Conservation (phyloP, 306 rosid genomes). For the Malus sylvestris region DNA sequence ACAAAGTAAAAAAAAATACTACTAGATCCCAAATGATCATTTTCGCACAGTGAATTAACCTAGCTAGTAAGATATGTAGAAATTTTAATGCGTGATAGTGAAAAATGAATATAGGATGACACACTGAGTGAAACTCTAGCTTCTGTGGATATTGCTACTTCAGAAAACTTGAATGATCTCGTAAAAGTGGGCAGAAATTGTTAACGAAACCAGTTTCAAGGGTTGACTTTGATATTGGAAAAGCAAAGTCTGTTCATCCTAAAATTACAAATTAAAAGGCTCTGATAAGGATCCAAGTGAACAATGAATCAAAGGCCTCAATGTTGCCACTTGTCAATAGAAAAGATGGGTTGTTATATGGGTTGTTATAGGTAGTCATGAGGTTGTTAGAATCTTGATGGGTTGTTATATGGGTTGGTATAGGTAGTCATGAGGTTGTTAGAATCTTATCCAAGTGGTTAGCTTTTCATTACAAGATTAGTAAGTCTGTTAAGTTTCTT, state of each 20-base stretch:
- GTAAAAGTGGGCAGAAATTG: conserved; percentile 22
- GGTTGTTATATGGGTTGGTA: no score
- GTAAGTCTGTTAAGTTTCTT: no score
- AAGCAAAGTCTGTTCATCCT: neutral
- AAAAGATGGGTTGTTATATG: no score
- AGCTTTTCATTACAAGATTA: no score
- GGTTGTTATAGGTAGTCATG: no score
- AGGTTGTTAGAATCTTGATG: no score
- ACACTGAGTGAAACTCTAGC: neutral
- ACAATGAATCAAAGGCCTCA: no score
- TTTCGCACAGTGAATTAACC: no score
- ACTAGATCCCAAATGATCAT: neutral
- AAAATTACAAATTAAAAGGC: conserved; percentile 13
- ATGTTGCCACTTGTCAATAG: no score
- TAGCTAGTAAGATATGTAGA: neutral
- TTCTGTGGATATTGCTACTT: conserved; percentile 16
- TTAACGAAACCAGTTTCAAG: conserved; percentile 22
- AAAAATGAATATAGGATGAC: conserved; percentile 7
- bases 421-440: no score
- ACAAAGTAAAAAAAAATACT: neutral
- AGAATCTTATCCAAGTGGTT: no score
- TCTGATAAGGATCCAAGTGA: neutral
- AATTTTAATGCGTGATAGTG: neutral
- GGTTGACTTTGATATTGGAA: conserved; percentile 6
- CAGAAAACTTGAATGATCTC: conserved; percentile 21